These are phyloP conservation scores for Echites panduratus DNA, from an alignment of 257 asterid species.

Conservation along the genomic window DNA sequence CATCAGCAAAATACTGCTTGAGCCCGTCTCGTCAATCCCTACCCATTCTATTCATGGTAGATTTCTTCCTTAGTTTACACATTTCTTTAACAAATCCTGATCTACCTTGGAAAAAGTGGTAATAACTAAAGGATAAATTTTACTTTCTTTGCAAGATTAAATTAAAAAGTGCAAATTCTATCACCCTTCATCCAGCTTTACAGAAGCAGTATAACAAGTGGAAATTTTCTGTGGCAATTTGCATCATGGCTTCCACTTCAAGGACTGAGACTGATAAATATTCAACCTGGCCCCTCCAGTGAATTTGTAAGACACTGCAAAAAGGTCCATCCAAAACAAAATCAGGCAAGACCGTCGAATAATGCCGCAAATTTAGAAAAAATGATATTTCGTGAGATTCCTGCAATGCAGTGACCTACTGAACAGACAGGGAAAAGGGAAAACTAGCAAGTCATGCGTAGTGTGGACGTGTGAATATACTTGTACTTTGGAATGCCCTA, in stretches of 20 bases:
- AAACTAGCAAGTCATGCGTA: too few species aligned
- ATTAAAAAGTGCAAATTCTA: conserved; percentile 17
- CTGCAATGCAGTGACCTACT: background rate
- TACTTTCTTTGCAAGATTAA: conserved; percentile 16
- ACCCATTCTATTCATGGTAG: conserved; percentile 13
- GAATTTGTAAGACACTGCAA: conserved; percentile 22
- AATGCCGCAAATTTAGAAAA: background rate
- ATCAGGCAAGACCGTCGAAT: background rate
- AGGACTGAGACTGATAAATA: conserved; percentile 12
- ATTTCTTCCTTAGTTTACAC: conserved; percentile 4
- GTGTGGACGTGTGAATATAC: background rate
- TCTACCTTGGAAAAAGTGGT: conserved; percentile 16
- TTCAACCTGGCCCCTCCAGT: conserved; percentile 23
- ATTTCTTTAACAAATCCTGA: background rate
- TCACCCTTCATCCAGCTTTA: conserved; percentile 33
- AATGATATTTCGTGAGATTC: background rate
- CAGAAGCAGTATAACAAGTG: conserved; percentile 29
- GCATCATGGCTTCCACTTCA: conserved; percentile 18
- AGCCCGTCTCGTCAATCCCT: conserved; percentile 13
- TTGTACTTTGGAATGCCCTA: background rate
- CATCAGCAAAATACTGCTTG: conserved; percentile 3
- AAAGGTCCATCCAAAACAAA: background rate
- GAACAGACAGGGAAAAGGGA: background rate
- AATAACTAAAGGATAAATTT: conserved; percentile 21
- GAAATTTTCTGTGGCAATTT: conserved; percentile 22